phyloP scores from a whole-genome alignment of 345 rosid species.

The Eucalyptus pauciflora region DNA sequence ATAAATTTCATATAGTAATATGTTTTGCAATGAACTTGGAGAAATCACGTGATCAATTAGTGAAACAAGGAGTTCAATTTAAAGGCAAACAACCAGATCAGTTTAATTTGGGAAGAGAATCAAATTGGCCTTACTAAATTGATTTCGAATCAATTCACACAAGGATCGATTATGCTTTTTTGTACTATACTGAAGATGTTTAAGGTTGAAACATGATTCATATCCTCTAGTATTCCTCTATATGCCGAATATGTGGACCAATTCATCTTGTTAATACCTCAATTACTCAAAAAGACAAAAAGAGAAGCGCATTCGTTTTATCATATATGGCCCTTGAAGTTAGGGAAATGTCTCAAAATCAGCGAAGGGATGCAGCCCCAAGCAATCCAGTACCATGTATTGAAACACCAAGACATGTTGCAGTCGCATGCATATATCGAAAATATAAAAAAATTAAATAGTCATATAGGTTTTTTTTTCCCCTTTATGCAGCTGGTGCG shows the following conservation, averaged over 20 bases:
- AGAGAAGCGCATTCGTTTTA: neutral
- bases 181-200: neutral
- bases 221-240: neutral
- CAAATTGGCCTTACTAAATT: rapidly evolving
- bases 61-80: neutral
- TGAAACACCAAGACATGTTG: neutral
- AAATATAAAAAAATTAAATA: neutral
- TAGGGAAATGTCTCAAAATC: neutral
- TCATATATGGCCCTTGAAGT: neutral
- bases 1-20: neutral
- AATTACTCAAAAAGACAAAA: neutral
- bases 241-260: neutral
- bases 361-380: neutral
- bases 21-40: neutral
- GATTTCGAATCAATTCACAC: neutral
- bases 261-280: neutral
- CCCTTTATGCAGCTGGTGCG: neutral
- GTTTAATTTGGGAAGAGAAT: neutral
- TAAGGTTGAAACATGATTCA: neutral
- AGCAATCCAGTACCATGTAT: neutral
- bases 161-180: neutral
- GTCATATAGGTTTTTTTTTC: neutral
- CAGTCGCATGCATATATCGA: neutral
- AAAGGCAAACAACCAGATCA: rapidly evolving
- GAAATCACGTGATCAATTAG: neutral